Evolutionary conservation across 306 rosid genomes (phyloP).

Genomic region (Prunus mira): DNA sequence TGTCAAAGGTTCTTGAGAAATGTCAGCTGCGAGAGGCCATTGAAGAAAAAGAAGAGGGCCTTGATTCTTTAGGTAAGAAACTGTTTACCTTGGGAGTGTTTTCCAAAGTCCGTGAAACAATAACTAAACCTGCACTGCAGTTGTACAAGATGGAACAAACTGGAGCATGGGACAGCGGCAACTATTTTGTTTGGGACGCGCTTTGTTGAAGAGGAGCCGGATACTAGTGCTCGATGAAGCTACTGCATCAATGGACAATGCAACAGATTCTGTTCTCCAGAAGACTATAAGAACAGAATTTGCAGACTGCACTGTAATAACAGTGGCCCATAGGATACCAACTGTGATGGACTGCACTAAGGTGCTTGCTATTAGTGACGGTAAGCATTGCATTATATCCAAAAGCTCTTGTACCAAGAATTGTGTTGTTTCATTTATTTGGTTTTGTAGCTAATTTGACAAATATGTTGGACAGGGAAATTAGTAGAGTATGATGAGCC

Average conservation of each 20-base stretch:
- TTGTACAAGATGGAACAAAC: slow-evolving; percentile 31
- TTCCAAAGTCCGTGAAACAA: no score
- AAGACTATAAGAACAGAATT: slow-evolving; percentile 30
- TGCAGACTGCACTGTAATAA: slow-evolving; percentile 30
- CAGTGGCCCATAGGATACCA: slow-evolving; percentile 28
- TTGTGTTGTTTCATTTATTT: not conserved
- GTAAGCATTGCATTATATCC: slow-evolving; percentile 7
- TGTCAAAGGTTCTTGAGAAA: slow-evolving; percentile 24
- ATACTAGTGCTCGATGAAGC: slow-evolving; percentile 38
- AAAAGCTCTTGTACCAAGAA: not conserved
- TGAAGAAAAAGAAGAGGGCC: slow-evolving; percentile 18
- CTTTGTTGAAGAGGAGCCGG: slow-evolving; percentile 32
- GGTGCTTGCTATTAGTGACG: slow-evolving; percentile 31
- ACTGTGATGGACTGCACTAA: slow-evolving; percentile 34
- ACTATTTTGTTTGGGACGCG: slow-evolving; percentile 28
- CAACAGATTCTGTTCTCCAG: slow-evolving; percentile 28
- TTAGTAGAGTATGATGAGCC: slow-evolving; percentile 32
- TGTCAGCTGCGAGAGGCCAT: slow-evolving; percentile 31
- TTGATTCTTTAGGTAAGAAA: slow-evolving; percentile 31
- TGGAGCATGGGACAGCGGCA: slow-evolving; percentile 40
- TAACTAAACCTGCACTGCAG: slow-evolving; percentile 7
- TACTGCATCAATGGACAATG: slow-evolving; percentile 35
- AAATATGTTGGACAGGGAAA: slow-evolving; percentile 18
- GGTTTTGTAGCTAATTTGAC: not conserved
- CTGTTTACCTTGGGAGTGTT: no score